These are phyloP conservation scores for Primulina eburnea DNA, from an alignment of 257 asterid genomes.

Conservation along the genomic window DNA sequence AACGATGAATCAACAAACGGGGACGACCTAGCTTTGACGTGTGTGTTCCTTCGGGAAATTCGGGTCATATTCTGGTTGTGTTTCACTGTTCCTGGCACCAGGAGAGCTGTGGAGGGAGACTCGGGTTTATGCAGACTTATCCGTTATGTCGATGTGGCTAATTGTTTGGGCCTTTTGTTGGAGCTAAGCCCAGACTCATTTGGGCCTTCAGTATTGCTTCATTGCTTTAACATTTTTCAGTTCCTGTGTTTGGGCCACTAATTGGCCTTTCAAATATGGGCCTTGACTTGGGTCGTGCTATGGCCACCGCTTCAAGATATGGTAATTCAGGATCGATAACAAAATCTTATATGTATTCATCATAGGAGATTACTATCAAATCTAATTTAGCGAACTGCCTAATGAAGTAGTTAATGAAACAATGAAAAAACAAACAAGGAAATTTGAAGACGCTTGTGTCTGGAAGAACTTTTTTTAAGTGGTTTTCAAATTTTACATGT, in stretches of 20 bases:
- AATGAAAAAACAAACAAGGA: no score
- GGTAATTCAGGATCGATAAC: no score
- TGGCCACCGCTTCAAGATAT: no score
- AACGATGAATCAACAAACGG: constrained; percentile 32
- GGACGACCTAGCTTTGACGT: constrained; percentile 35
- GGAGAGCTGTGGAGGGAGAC: background rate
- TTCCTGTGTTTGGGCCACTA: background rate
- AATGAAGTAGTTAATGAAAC: no score
- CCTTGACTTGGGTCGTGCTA: no score
- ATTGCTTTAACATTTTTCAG: background rate
- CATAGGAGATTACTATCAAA: no score
- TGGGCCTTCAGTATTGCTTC: background rate
- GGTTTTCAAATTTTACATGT: no score
- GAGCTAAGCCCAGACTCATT: background rate
- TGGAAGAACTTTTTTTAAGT: no score
- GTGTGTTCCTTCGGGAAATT: constrained; percentile 45
- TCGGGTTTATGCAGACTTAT: background rate
- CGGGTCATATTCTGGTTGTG: constrained; percentile 47
- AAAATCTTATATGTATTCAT: no score
- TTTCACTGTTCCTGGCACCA: background rate
- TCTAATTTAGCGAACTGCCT: no score
- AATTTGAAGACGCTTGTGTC: no score
- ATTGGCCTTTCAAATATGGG: no score
- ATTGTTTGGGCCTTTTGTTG: background rate
- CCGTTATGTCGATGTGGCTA: background rate